phyloP scores from a whole-genome alignment of 371 early-diverging fungal genomes.

The Zychaea mexicana region DNA sequence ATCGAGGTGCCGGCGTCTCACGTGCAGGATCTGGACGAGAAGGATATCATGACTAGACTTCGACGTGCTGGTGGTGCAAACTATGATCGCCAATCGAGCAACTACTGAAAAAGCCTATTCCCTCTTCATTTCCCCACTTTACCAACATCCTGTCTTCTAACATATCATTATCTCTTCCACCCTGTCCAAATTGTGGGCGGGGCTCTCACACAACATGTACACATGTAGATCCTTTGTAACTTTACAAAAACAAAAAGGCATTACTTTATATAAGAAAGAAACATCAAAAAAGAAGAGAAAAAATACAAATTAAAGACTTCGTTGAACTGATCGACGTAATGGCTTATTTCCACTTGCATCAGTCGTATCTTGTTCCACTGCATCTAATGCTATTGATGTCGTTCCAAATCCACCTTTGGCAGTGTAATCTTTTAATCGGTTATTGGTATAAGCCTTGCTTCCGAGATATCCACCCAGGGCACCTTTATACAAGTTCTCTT shows the following conservation, averaged over 20 bases:
- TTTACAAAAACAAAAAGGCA: neutral
- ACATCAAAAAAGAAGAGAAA: neutral
- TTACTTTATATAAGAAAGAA: neutral
- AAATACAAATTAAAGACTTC: constrained; percentile 7
- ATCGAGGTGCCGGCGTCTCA: constrained; percentile 75
- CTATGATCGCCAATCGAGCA: constrained; percentile 63
- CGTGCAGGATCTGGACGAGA: constrained; percentile 49
- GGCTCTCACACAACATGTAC: no score
- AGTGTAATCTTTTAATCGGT: constrained; percentile 18
- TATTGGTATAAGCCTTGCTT: constrained; percentile 22
- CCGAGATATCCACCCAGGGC: constrained; percentile 26
- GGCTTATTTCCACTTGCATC: constrained; percentile 8
- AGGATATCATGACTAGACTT: constrained; percentile 57
- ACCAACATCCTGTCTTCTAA: neutral
- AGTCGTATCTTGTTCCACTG: neutral
- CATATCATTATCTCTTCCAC: neutral
- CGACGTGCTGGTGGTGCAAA: constrained; percentile 73
- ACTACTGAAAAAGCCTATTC: constrained; percentile 32
- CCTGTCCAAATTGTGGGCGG: no score
- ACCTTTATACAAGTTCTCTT: constrained; percentile 4
- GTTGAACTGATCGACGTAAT: constrained; percentile 22
- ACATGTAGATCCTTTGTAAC: neutral
- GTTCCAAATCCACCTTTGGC: constrained; percentile 13
- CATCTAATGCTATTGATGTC: neutral
- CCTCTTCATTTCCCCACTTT: neutral